Conservation (phyloP, 2,329 filamentous ascomycete species). For the Xylariaceae sp. region DNA sequence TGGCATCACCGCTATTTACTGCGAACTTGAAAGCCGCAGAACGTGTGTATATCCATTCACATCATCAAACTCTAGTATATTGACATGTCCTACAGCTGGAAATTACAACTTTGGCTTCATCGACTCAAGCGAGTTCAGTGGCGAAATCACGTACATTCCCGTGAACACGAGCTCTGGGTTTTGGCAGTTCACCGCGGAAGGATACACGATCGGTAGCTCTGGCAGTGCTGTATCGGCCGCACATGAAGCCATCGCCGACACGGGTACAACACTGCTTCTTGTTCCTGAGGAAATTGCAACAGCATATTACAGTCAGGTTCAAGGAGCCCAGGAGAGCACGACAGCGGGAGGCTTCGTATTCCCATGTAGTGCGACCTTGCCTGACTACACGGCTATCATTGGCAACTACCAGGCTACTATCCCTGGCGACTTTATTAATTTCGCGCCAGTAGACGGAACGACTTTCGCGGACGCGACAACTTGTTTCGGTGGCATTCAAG, state of each 20-base stretch:
- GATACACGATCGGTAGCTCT: conserved; percentile 46
- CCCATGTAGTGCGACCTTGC: conserved; percentile 49
- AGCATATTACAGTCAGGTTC: conserved; percentile 55
- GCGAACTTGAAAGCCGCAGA: conserved; percentile 36
- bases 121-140: conserved; percentile 53
- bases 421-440: conserved; percentile 37
- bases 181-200: conserved; percentile 58
- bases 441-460: conserved; percentile 41
- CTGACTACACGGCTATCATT: conserved; percentile 25
- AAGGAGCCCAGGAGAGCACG: conserved; percentile 39
- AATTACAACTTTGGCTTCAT: conserved; percentile 42
- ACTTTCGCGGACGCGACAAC: conserved; percentile 45
- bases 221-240: conserved; percentile 8
- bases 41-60: conserved; percentile 21
- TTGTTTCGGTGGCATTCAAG: conserved; percentile 66
- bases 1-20: conserved; percentile 49
- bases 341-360: conserved; percentile 51
- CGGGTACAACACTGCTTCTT: conserved; percentile 62
- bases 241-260: conserved; percentile 47
- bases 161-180: conserved; percentile 55
- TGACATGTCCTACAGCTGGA: conserved; percentile 19
- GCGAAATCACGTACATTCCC: conserved; percentile 50
- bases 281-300: conserved; percentile 45
- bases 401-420: conserved; percentile 21
- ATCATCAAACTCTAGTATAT: neutral